A percentile compares a stretch with the other conserved stretches of the same genome.
These are phyloP conservation scores for Takakia lepidozioides DNA, from an alignment of 225 moss, liverwort and hornwort genomes.

Conservation along the genomic window DNA sequence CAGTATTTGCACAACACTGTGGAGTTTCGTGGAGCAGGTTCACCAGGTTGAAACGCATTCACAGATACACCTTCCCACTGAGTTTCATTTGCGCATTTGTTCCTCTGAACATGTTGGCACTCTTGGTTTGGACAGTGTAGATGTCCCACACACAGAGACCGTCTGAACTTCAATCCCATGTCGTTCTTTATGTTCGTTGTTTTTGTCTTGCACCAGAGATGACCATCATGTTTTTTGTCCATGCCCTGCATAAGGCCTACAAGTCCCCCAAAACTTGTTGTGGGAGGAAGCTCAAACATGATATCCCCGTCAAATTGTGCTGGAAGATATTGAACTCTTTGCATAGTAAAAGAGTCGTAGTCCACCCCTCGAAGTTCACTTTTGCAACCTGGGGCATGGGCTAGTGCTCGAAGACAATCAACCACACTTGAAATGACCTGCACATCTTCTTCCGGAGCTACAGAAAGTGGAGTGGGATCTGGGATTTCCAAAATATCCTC, in stretches of 20 bases:
- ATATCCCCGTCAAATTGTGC: not conserved
- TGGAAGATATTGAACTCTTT: not conserved
- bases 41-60: not conserved
- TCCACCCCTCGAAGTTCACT: too few relatives aligned
- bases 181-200: slow-evolving; percentile 1
- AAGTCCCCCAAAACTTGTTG: not conserved
- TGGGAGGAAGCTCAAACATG: not conserved
- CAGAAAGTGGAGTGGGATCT: not conserved
- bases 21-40: not conserved
- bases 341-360: not conserved
- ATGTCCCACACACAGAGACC: too few relatives aligned
- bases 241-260: not conserved
- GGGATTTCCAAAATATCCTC: not conserved
- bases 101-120: not conserved
- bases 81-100: not conserved
- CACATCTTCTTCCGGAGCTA: not conserved
- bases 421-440: not conserved
- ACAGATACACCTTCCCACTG: not conserved
- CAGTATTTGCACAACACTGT: not conserved
- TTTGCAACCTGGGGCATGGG: not conserved
- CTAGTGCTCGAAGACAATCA: not conserved
- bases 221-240: slow-evolving; percentile 4
- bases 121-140: not conserved
- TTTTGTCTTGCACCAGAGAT: slow-evolving; percentile 1
- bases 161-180: not conserved